A percentile compares a stretch with the other conserved stretches of the same genome.
Evolutionary conservation across 768 basidiomycete species (phyloP).

Genomic region (Royoungia palumana): DNA sequence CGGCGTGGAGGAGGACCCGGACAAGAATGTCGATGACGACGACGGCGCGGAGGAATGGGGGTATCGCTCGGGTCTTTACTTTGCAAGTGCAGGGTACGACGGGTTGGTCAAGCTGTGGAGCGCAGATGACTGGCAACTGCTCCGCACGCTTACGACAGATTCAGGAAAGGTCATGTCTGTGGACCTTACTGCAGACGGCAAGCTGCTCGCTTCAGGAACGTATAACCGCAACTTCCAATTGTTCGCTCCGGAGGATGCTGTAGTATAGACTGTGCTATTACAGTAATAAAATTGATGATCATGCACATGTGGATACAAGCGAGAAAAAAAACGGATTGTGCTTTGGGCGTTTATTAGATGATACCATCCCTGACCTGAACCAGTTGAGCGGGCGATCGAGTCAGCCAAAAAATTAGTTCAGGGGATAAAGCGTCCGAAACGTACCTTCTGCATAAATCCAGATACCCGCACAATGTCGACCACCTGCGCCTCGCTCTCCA

Average conservation of each 20-base stretch:
- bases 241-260: constrained; percentile 73
- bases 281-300: constrained; percentile 23
- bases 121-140: constrained; percentile 95
- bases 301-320: constrained; percentile 26
- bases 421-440: constrained; percentile 19
- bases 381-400: constrained; percentile 15
- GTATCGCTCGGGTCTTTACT: constrained; percentile 86
- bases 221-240: constrained; percentile 95
- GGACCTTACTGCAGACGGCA: constrained; percentile 81
- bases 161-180: constrained; percentile 99
- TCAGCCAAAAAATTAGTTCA: constrained; percentile 19
- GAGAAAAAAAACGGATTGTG: constrained; percentile 10
- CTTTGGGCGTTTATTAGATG: constrained; percentile 28
- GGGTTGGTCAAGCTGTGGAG: constrained; percentile 95
- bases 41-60: constrained; percentile 58
- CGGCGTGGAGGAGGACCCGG: constrained; percentile 36
- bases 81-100: constrained; percentile 93
- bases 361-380: constrained; percentile 40
- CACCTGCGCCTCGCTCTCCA: constrained; percentile 82
- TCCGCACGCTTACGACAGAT: constrained; percentile 86
- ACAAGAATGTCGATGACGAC: constrained; percentile 27
- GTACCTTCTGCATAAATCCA: constrained; percentile 87
- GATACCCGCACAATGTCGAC: constrained; percentile 84
- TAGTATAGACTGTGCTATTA: constrained; percentile 25
- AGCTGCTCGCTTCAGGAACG: constrained; percentile 83